These are phyloP conservation scores for Xenoacremonium recifei DNA, from an alignment of 2,329 filamentous ascomycete genomes.

Conservation along the genomic window DNA sequence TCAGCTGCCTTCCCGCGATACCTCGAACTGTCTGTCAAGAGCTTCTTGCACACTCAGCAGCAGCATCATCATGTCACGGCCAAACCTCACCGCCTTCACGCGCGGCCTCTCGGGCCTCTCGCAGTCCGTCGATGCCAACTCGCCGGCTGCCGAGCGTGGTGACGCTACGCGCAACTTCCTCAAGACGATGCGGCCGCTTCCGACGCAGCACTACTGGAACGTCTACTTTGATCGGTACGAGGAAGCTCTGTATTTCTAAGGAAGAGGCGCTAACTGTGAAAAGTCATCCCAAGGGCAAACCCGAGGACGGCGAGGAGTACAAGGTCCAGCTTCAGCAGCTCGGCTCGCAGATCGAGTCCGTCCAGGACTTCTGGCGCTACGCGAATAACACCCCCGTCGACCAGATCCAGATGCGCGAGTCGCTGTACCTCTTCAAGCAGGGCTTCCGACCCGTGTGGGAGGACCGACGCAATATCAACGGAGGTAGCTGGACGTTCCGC, in stretches of 20 bases:
- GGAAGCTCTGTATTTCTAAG: background rate
- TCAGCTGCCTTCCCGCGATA: no score
- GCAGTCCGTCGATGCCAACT: constrained; percentile 59
- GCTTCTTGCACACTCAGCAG: no score
- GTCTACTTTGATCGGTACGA: constrained; percentile 64
- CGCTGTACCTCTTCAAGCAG: constrained; percentile 76
- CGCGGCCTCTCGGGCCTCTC: constrained; percentile 62
- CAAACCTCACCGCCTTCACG: constrained; percentile 59
- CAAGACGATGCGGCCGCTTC: constrained; percentile 68
- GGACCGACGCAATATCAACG: constrained; percentile 80
- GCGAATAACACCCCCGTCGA: constrained; percentile 78
- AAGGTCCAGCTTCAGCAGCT: constrained; percentile 60
- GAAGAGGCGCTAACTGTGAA: no score
- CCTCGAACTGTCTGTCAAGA: no score
- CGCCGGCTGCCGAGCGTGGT: constrained; percentile 71
- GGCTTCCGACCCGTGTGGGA: constrained; percentile 79
- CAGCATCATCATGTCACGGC: constrained; percentile 48
- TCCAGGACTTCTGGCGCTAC: constrained; percentile 83
- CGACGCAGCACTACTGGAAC: constrained; percentile 78
- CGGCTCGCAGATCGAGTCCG: constrained; percentile 67
- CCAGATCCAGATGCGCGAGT: constrained; percentile 74
- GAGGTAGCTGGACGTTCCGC: constrained; percentile 90
- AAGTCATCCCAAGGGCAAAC: constrained; percentile 1
- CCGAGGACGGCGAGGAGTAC: constrained; percentile 42
- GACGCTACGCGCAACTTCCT: constrained; percentile 82